Conservation (phyloP, 1,284 basidiomycete species). For the Cutaneotrichosporon spelunceum region DNA sequence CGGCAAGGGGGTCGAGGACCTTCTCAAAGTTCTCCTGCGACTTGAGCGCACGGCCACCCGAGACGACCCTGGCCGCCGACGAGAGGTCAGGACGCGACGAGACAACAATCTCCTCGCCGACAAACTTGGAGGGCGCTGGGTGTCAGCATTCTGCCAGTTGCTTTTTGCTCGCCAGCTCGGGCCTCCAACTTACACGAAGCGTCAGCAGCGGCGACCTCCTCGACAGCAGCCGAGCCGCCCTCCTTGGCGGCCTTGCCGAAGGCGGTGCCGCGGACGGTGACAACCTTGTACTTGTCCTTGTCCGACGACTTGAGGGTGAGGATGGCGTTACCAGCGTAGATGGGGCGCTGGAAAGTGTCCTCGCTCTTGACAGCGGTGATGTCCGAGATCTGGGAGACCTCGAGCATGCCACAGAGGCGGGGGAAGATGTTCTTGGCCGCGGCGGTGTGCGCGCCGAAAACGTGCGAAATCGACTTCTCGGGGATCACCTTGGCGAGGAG, state of each 20-base stretch:
- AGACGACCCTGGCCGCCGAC: constrained; percentile 82
- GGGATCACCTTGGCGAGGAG: constrained; percentile 56
- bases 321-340: constrained; percentile 98
- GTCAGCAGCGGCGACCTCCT: constrained; percentile 66
- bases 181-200: constrained; percentile 56
- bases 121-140: constrained; percentile 63
- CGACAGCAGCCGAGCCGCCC: constrained; percentile 58
- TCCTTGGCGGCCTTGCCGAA: constrained; percentile 68
- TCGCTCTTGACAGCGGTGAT: constrained; percentile 80
- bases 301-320: constrained; percentile 79
- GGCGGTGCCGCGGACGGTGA: constrained; percentile 93
- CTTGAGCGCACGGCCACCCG: constrained; percentile 93
- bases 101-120: constrained; percentile 81
- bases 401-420: constrained; percentile 81
- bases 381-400: constrained; percentile 81
- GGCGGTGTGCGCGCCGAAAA: constrained; percentile 76
- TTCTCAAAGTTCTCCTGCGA: constrained; percentile 86
- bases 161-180: background rate
- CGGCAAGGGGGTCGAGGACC: constrained; percentile 88
- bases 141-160: constrained; percentile 1
- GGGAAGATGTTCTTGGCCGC: constrained; percentile 74
- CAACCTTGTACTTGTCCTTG: constrained; percentile 72
- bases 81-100: constrained; percentile 92
- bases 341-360: constrained; percentile 82
- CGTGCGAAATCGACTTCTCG: constrained; percentile 66